Percentiles rank a stretch among this genome's conserved stretches.
Evolutionary conservation across 805 yeast genomes (phyloP).

Genomic region (Priceomyces haplophilus): DNA sequence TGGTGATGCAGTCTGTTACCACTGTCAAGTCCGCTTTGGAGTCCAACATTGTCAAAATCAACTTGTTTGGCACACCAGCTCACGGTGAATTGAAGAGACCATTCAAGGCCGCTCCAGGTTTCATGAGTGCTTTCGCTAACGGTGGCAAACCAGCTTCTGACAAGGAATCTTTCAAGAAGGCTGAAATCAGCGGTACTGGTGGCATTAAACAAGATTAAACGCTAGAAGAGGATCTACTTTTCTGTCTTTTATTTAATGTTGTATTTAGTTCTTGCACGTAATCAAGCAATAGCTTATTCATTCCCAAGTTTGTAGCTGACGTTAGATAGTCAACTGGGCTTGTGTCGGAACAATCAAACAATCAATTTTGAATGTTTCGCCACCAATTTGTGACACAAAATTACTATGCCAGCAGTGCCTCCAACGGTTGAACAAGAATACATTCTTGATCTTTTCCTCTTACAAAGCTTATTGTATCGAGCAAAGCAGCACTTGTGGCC

Average conservation of each 20-base stretch:
- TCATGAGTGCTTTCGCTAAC: conserved; percentile 63
- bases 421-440: conserved; percentile 28
- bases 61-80: conserved; percentile 78
- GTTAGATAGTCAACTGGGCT: too few relatives aligned
- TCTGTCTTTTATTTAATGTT: conserved; percentile 1
- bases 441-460: conserved; percentile 45
- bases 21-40: conserved; percentile 89
- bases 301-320: too few relatives aligned
- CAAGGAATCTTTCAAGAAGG: conserved; percentile 79
- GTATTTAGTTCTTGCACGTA: neutral
- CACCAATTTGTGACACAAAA: too few relatives aligned
- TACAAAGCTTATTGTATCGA: conserved; percentile 49
- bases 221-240: conserved; percentile 8
- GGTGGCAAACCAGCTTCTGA: conserved; percentile 66
- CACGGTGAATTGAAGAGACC: conserved; percentile 94
- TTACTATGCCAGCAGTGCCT: neutral
- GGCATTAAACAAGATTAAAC: conserved; percentile 84
- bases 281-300: too few relatives aligned
- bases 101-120: conserved; percentile 71
- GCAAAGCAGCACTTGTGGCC: conserved; percentile 52
- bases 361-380: too few relatives aligned
- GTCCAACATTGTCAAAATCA: conserved; percentile 86
- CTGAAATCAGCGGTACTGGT: conserved; percentile 81
- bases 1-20: conserved; percentile 89
- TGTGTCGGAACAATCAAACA: too few relatives aligned